A percentile compares a stretch with the other conserved stretches of the same genome.
Conservation (phyloP, 1,139 yeast genomes). For the Yamadazyma trypodendri region DNA sequence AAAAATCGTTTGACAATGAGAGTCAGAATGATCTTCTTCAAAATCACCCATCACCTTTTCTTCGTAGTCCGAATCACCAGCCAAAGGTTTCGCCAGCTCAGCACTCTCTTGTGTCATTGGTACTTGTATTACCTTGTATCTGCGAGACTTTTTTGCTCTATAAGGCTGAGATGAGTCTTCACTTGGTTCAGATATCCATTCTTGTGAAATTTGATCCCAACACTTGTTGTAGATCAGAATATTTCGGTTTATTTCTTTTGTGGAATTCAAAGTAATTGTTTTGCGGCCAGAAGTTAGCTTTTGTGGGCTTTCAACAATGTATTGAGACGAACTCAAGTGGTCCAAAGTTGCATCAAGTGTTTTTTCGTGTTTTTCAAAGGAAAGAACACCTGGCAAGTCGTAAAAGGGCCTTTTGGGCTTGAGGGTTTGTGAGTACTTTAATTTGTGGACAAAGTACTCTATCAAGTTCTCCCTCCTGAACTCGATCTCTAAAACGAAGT, state of each 20-base stretch:
- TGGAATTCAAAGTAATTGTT: constrained; percentile 1
- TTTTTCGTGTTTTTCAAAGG: neutral
- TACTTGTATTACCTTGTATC: neutral
- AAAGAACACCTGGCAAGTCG: neutral
- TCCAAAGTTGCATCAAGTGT: neutral
- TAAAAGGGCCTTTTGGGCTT: constrained; percentile 6
- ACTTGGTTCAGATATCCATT: neutral
- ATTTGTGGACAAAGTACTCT: constrained; percentile 10
- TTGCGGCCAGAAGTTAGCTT: neutral
- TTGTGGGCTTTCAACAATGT: constrained; percentile 8
- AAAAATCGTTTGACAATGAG: neutral
- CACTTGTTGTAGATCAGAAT: neutral
- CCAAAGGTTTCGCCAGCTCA: neutral
- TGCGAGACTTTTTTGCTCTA: neutral
- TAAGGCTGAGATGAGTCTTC: neutral
- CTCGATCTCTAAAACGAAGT: constrained; percentile 11
- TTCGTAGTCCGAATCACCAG: neutral
- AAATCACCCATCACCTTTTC: neutral
- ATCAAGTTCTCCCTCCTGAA: constrained; percentile 10
- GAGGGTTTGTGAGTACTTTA: constrained; percentile 5
- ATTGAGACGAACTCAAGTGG: constrained; percentile 5
- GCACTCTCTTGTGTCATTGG: constrained; percentile 3
- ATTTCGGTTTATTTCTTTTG: neutral
- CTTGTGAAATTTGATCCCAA: neutral
- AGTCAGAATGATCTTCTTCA: neutral